Base-by-base conservation (phyloP, 306 rosid genomes). In the Quercus berberidifolia region DNA sequence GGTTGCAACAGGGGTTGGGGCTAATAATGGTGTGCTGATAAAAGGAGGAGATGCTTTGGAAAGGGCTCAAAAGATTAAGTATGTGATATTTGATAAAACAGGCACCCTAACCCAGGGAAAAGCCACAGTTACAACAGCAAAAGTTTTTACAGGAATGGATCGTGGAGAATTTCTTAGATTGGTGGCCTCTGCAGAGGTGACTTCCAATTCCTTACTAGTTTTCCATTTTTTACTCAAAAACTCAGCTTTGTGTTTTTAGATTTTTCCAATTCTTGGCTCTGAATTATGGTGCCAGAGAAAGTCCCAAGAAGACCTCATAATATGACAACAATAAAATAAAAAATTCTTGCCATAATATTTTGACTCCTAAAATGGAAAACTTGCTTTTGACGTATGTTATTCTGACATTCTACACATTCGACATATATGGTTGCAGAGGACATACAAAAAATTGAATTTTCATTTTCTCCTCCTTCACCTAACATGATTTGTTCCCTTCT, bases 1-100 rank as follows among this genome's bases (percentile, higher is more conserved):
- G 99, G 99, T 96, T 79, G 99, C 99, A 38, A 93, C 99, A 3
- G 98, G 99, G 71, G 96, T 96, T 87, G 99, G 99, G 68, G 99
- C 99, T 38, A 96, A 86, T 85, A 90, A 96, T 71, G 99, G 99
- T 25, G 98, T 96, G 65, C 86, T 96, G 81, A 96, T 96, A 81
- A 96, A 96, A 86, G 99, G 99, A 82, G 99, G 97, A 75, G 98
- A 96, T 76, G 97, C 98, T 74, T 82, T 96, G 82, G 99, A 96
- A 86, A 93, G 91, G 84, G 98, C 96, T 83, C 98, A 96, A 76
- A 90, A 89, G 89, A 90, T 96, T 60, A 90, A 90, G 81, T 91
- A 93, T 25, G 96, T 93, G 72, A 87, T 96, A 74, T 93, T 96
- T 82, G 99, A 96, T 83, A 96, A 95, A 90, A 96, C 99, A 59